Conservation (phyloP, 345 rosid genomes). For the Salix udensis region DNA sequence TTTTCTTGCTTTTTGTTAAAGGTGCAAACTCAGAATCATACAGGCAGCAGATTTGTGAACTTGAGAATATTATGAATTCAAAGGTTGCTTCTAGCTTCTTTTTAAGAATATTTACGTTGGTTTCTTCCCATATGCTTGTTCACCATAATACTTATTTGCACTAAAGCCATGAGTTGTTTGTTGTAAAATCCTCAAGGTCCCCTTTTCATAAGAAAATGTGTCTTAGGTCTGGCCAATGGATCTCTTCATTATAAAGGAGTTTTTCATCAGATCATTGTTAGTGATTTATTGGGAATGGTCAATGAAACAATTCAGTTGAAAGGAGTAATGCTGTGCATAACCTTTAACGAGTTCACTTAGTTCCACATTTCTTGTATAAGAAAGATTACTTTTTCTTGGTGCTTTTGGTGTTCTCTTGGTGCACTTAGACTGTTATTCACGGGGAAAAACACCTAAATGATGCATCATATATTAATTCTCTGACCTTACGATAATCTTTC, state of each 20-base stretch:
- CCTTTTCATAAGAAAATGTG: neutral
- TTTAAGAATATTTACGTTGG: neutral
- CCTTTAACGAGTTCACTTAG: neutral
- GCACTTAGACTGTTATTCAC: neutral
- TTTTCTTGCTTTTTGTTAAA: conserved; percentile 16
- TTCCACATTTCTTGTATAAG: too few relatives aligned
- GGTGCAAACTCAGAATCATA: conserved; percentile 36
- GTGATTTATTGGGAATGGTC: neutral
- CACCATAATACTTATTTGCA: neutral
- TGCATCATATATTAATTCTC: neutral
- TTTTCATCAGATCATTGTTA: neutral
- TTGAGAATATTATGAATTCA: conserved; percentile 71
- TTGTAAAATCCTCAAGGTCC: neutral
- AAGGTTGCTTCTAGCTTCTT: conserved; percentile 51
- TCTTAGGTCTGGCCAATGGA: neutral
- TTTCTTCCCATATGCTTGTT: neutral
- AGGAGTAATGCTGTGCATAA: neutral
- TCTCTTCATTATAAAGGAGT: neutral
- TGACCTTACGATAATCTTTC: neutral
- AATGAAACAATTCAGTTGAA: neutral
- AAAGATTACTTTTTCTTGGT: neutral
- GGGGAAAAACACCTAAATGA: neutral
- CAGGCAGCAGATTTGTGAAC: conserved; percentile 55
- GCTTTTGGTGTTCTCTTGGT: neutral
- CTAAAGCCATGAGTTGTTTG: neutral